Evolutionary conservation across 2,329 filamentous ascomycete genomes (phyloP), one percentile per base, ranked within the genome.

Genomic region (Chrysosporium keratinophilum): DNA sequence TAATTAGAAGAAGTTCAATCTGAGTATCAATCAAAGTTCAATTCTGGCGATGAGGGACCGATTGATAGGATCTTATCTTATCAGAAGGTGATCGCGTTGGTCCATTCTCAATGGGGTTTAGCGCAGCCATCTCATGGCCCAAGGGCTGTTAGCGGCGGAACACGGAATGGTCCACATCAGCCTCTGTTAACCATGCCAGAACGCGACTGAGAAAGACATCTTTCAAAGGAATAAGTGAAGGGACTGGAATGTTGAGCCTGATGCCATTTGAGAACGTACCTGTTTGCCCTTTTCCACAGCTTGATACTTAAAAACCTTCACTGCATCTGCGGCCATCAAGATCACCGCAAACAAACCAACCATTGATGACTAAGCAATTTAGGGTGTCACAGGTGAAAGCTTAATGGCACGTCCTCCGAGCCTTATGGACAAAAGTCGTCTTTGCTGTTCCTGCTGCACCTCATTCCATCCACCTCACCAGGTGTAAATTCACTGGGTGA

Each of bases 331-430:
- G 23, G n/a, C n/a, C n/a, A n/a, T n/a, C n/a, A 28, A 7, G 7
- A 28, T 28, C 3, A 4, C 7, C 15, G 11, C 15, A 40, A 14
- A 40, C 12, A 17, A 5, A 10, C 9, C 9, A 15, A 2, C 15
- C 11, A 14, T 15, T 43, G 48, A 33, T 50, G 48, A 50, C 40
- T 50, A 17, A 50, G 23, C 48, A 42, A 6, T 20, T 11, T 50
- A 42, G 47, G 35, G 37, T 41, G 37, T 50, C 47, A 42, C 47
- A 34, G 39, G 37, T 50, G 47, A 50, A 50, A 50, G 35, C 37
- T 42, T 42, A 50, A 41, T 43, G 48, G 48, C 23, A 42, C 48
- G 12, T 42, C 28, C 39, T 15, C 37, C 37, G 34, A 20, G 39
- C 48, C 47, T 50, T 41, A 48, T 39, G 19, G 34, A 41, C 47